phyloP scores from a whole-genome alignment of 140 eudicot genomes.

The Senecio squalidus region DNA sequence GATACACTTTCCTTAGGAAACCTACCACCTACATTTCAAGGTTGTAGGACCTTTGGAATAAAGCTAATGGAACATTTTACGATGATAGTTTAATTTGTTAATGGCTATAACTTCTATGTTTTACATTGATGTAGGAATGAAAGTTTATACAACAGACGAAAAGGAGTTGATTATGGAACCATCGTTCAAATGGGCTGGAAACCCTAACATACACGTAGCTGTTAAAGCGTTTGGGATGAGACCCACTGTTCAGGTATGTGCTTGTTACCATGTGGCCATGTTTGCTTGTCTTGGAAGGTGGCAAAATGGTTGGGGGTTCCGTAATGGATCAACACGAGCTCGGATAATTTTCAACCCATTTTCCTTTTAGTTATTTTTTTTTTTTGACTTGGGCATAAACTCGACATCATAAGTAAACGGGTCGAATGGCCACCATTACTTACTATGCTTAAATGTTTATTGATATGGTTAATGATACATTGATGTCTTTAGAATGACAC shows the following conservation, averaged over 20 bases:
- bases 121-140: constrained; percentile 57
- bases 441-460: neutral
- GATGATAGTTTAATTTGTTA: neutral
- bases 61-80: neutral
- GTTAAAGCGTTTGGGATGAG: constrained; percentile 82
- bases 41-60: constrained; percentile 22
- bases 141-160: constrained; percentile 78
- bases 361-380: too few relatives aligned
- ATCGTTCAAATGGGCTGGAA: constrained; percentile 84
- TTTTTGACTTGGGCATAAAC: too few relatives aligned
- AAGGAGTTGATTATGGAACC: constrained; percentile 95
- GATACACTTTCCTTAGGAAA: constrained; percentile 69
- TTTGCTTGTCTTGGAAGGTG: too few relatives aligned
- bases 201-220: constrained; percentile 75
- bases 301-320: too few relatives aligned
- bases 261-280: neutral
- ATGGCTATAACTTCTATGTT: constrained; percentile 32
- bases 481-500: neutral
- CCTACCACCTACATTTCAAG: constrained; percentile 90
- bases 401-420: too few relatives aligned
- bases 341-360: too few relatives aligned
- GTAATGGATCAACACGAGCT: too few relatives aligned
- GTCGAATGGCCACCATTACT: too few relatives aligned
- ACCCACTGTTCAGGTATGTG: constrained; percentile 82
- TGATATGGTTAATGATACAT: neutral